A percentile compares a stretch with the other conserved stretches of the same genome.
phyloP scores from a whole-genome alignment of 2,329 filamentous ascomycete genomes.

The Colletotrichum sp. region DNA sequence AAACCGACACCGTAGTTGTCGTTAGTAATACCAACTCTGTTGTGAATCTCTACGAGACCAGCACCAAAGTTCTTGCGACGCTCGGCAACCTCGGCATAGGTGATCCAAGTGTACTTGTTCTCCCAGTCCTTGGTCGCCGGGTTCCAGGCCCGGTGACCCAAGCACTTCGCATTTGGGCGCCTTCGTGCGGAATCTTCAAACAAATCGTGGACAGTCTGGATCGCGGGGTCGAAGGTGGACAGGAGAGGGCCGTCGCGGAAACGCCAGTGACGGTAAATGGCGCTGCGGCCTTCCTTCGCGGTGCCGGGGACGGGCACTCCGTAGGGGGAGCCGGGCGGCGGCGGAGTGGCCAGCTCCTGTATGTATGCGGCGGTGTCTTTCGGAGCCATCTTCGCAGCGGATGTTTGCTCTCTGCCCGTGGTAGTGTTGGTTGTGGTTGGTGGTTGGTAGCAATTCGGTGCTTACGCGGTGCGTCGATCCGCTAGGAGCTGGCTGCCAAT shows the following conservation, averaged over 20 bases:
- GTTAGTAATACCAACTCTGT: conserved; percentile 66
- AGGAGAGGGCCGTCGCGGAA: conserved; percentile 75
- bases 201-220: conserved; percentile 78
- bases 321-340: conserved; percentile 79
- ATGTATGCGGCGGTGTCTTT: conserved; percentile 44
- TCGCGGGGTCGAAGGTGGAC: conserved; percentile 72
- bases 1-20: conserved; percentile 78
- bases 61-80: conserved; percentile 85
- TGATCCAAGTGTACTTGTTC: conserved; percentile 81
- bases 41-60: conserved; percentile 83
- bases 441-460: neutral
- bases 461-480: conserved; percentile 2
- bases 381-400: conserved; percentile 32
- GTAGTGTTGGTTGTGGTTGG: neutral
- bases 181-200: conserved; percentile 74
- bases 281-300: conserved; percentile 72
- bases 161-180: conserved; percentile 71
- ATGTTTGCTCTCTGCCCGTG: neutral
- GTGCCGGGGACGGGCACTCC: conserved; percentile 79
- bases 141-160: conserved; percentile 85
- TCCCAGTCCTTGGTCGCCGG: conserved; percentile 72
- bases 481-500: neutral
- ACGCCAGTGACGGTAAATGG: conserved; percentile 84
- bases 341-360: conserved; percentile 61
- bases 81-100: conserved; percentile 79